Base-by-base conservation (phyloP, 495 filamentous ascomycete genomes). In the Pyrenula aspistea region DNA sequence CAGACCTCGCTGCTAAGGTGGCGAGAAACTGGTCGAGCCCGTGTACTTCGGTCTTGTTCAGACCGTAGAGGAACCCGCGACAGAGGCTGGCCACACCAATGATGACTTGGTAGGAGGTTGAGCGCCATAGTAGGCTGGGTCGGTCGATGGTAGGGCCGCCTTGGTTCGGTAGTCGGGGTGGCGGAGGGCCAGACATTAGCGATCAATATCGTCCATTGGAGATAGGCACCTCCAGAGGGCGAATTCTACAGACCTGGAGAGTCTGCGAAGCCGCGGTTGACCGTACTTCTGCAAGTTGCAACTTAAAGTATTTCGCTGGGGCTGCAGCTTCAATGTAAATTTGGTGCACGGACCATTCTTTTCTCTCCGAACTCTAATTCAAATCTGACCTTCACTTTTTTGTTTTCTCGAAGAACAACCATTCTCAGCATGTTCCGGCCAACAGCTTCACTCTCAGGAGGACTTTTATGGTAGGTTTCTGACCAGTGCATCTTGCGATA, bases 21-120 rank as follows among this genome's bases (percentile, higher is more conserved):
- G 86, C 75, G 12, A 89, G 71, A 58, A 95, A 94, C n/a, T 72
- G 63, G 12, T 87, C 81, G 36, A 92, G 68, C 0, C 91, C 91
- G 63, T 81, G 74, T 1, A 84, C 78, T 60, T 93, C 83, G 22
- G 73, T 69, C 24, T 66, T 67, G 57, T 69, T 76, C 22, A 72
- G 60, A 2, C 55, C 60, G 48, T 68, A 71, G 49, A 79, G 63
- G 53, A 78, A 79, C 24, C 64, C 66, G n/a, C 76, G 73, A 60
- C 73, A 77, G 24, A 78, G 55, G 12, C 68, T 66, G 19, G 72
- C 74, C 20, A 77, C 69, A 36, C 69, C 71, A 57, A 70, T 68
- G 60, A 77, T 74, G 1, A 72, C 74, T 54, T 64, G 65, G 20
- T 71, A 72, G 52, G 73, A 73, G 53, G 64, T 56, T 22, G 65